Evolutionary conservation across 306 rosid genomes (phyloP).

Genomic region (Lathyrus oleraceus): DNA sequence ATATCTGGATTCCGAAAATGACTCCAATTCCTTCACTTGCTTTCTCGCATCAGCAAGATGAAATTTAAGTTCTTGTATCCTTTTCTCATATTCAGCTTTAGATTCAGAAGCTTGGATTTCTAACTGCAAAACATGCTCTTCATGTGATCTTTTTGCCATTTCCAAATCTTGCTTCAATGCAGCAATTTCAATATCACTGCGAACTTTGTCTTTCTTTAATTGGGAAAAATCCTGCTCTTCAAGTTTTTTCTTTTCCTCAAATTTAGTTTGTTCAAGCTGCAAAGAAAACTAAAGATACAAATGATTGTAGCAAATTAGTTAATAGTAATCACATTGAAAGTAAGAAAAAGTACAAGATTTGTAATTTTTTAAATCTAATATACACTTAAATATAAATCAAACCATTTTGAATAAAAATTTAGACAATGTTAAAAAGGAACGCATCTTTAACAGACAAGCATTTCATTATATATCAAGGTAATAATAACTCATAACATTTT

Average conservation of each 20-base stretch:
- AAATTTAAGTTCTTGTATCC: constrained; percentile 59
- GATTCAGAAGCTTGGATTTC: constrained; percentile 67
- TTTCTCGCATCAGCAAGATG: constrained; percentile 60
- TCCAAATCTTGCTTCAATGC: constrained; percentile 67
- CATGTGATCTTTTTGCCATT: constrained; percentile 54
- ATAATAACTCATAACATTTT: constrained; percentile 22
- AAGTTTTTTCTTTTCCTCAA: constrained; percentile 74
- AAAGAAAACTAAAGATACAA: constrained; percentile 39
- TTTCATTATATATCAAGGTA: constrained; percentile 27
- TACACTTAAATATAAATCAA: constrained; percentile 19
- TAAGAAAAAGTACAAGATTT: constrained; percentile 18
- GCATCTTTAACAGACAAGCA: constrained; percentile 17
- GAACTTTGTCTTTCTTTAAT: constrained; percentile 69
- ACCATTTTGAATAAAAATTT: constrained; percentile 2
- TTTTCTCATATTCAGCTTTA: constrained; percentile 58
- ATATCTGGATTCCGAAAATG: constrained; percentile 73
- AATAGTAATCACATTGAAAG: constrained; percentile 5
- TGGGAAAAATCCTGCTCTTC: constrained; percentile 73
- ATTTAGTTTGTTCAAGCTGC: constrained; percentile 65
- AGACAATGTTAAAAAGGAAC: constrained; percentile 15
- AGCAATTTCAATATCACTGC: constrained; percentile 59
- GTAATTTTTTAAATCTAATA: constrained; percentile 21
- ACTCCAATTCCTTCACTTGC: constrained; percentile 68
- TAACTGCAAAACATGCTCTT: constrained; percentile 55
- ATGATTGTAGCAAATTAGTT: constrained; percentile 25